Evolutionary conservation across 2,329 filamentous ascomycete genomes (phyloP).

Genomic region (Beauveria pseudobassiana): DNA sequence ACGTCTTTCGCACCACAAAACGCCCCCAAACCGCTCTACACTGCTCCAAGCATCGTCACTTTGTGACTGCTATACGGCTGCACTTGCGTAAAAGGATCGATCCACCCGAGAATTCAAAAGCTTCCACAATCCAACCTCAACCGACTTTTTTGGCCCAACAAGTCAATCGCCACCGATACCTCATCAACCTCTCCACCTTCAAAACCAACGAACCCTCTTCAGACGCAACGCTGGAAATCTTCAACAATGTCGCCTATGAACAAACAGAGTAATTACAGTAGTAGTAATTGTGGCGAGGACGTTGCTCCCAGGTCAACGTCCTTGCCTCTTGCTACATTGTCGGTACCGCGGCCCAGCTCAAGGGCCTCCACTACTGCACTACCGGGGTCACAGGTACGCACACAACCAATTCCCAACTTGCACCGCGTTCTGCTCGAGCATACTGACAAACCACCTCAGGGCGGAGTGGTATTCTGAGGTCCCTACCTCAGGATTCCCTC

Average conservation of each 20-base stretch:
- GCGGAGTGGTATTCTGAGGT: conserved; percentile 95
- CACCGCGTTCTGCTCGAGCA: too few relatives aligned
- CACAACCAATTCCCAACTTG: conserved; percentile 12
- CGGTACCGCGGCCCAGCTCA: conserved; percentile 62
- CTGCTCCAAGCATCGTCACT: conserved; percentile 7
- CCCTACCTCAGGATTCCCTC: conserved; percentile 74
- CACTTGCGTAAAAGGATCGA: not conserved
- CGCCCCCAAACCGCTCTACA: not conserved
- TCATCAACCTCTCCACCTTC: not conserved
- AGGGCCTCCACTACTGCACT: conserved; percentile 93
- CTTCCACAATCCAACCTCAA: not conserved
- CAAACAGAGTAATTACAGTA: conserved; percentile 59
- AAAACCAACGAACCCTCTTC: conserved; percentile 11
- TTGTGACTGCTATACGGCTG: conserved; percentile 8
- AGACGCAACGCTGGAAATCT: conserved; percentile 11
- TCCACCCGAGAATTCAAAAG: not conserved
- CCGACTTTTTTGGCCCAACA: not conserved
- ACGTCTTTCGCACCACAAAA: not conserved
- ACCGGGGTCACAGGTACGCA: conserved; percentile 69
- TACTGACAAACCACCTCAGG: conserved; percentile 33
- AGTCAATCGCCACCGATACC: not conserved
- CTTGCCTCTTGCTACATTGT: conserved; percentile 90
- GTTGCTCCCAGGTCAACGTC: conserved; percentile 60
- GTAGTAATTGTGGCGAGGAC: conserved; percentile 71
- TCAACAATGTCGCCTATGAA: conserved; percentile 60